Conservation (phyloP, 257 asterid genomes). For the Jacaranda mimosifolia region DNA sequence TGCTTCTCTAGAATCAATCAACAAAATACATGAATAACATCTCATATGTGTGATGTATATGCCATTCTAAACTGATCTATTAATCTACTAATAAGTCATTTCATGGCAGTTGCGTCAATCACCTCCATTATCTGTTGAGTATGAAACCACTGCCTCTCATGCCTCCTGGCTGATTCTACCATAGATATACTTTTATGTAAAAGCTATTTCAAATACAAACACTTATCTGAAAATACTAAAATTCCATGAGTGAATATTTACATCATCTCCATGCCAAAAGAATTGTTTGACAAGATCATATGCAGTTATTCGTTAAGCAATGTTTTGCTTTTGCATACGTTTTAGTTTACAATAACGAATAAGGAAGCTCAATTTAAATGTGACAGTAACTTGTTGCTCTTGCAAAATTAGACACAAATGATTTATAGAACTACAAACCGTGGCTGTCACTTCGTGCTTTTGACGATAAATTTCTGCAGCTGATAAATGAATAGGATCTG, state of each 20-base stretch:
- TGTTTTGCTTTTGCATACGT: conserved; percentile 11
- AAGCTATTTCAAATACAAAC: neutral
- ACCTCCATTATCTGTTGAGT: too few species aligned
- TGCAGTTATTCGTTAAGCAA: conserved; percentile 15
- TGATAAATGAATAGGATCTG: conserved; percentile 73
- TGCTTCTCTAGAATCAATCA: neutral
- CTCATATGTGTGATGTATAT: too few species aligned
- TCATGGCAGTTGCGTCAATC: too few species aligned
- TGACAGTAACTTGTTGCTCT: neutral
- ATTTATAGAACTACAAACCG: conserved; percentile 62
- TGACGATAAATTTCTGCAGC: conserved; percentile 78
- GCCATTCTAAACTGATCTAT: too few species aligned
- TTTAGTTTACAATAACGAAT: conserved; percentile 1
- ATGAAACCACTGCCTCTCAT: too few species aligned
- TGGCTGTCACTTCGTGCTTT: conserved; percentile 94
- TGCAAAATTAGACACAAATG: conserved; percentile 11
- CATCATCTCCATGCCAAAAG: neutral
- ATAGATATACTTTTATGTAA: neutral
- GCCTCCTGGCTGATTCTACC: too few species aligned
- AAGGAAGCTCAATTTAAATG: neutral
- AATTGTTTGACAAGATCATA: conserved; percentile 3
- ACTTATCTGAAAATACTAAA: neutral
- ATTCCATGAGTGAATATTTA: conserved; percentile 5
- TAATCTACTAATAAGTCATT: too few species aligned
- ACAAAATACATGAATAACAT: neutral